Percentiles rank a stretch among this genome's conserved stretches.
These are phyloP conservation scores for Penicillium daleae DNA, from an alignment of 495 filamentous ascomycete genomes.

Conservation along the genomic window DNA sequence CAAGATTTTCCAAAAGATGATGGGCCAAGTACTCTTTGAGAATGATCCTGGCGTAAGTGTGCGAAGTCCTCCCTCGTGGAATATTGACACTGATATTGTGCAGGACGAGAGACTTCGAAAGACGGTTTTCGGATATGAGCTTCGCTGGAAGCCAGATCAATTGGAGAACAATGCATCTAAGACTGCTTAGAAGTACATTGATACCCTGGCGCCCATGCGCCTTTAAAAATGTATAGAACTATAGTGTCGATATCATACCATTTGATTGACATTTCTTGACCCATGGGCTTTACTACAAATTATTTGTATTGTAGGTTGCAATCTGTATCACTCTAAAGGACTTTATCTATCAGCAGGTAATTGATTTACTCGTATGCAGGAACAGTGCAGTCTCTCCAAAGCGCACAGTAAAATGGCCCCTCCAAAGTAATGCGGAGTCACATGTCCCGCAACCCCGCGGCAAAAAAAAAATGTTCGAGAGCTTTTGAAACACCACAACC, in stretches of 20 bases:
- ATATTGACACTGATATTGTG: slow-evolving; percentile 15
- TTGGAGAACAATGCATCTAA: slow-evolving; percentile 20
- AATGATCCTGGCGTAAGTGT: slow-evolving; percentile 72
- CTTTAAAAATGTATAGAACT: slow-evolving; percentile 18
- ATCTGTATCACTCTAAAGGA: no score
- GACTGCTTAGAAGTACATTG: slow-evolving; percentile 21
- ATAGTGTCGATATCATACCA: slow-evolving; percentile 9
- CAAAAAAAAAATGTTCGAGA: slow-evolving; percentile 28
- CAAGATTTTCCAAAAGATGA: slow-evolving; percentile 77
- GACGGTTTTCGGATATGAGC: slow-evolving; percentile 80
- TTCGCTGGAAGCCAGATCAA: slow-evolving; percentile 49
- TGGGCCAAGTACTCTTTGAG: slow-evolving; percentile 87
- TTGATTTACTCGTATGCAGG: background rate
- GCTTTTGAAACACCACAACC: slow-evolving; percentile 16
- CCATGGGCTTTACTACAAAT: no score
- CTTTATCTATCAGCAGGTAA: no score
- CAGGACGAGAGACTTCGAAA: slow-evolving; percentile 71
- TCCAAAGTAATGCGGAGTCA: slow-evolving; percentile 26
- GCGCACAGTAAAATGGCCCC: background rate
- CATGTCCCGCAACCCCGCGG: slow-evolving; percentile 38
- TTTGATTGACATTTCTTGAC: background rate
- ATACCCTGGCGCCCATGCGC: slow-evolving; percentile 29
- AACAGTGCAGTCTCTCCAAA: background rate
- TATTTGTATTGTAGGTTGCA: no score
- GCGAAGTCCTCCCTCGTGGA: background rate